Evolutionary conservation across 306 rosid genomes (phyloP).

Genomic region (Arachis stenosperma): DNA sequence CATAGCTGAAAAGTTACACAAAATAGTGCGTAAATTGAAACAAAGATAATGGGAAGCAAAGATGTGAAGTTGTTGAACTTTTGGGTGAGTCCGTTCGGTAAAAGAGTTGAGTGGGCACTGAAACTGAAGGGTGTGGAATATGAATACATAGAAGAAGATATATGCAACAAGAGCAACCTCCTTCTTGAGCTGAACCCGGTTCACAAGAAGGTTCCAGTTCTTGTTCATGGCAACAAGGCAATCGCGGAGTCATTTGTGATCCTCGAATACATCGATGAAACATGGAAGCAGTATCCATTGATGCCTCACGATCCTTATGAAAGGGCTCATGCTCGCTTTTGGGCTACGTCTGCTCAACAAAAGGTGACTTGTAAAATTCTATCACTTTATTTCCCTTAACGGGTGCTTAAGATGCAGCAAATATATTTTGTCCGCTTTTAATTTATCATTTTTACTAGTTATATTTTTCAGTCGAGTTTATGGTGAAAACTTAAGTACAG

Average conservation of each 20-base stretch:
- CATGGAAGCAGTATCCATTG: slow-evolving; percentile 39
- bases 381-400: not conserved
- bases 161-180: slow-evolving; percentile 43
- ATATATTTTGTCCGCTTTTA: no score
- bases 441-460: no score
- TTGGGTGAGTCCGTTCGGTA: slow-evolving; percentile 38
- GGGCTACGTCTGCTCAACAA: slow-evolving; percentile 44
- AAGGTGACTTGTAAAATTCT: slow-evolving; percentile 30
- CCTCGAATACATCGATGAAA: slow-evolving; percentile 47
- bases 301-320: slow-evolving; percentile 45
- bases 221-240: slow-evolving; percentile 17
- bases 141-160: slow-evolving; percentile 47
- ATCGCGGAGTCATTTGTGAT: slow-evolving; percentile 42
- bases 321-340: slow-evolving; percentile 45
- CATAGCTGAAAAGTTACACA: no score
- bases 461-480: no score
- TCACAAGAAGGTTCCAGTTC: slow-evolving; percentile 39
- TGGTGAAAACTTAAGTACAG: no score
- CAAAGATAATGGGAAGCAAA: slow-evolving; percentile 35
- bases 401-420: no score
- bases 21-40: no score
- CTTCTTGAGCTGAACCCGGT: slow-evolving; percentile 49
- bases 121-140: slow-evolving; percentile 40
- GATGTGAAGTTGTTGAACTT: slow-evolving; percentile 44
- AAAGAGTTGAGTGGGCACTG: slow-evolving; percentile 45